Percentiles rank a stretch among this genome's conserved stretches.
Evolutionary conservation across 139 green algal genomes (phyloP).

Genomic region (Monoraphidium neglectum): DNA sequence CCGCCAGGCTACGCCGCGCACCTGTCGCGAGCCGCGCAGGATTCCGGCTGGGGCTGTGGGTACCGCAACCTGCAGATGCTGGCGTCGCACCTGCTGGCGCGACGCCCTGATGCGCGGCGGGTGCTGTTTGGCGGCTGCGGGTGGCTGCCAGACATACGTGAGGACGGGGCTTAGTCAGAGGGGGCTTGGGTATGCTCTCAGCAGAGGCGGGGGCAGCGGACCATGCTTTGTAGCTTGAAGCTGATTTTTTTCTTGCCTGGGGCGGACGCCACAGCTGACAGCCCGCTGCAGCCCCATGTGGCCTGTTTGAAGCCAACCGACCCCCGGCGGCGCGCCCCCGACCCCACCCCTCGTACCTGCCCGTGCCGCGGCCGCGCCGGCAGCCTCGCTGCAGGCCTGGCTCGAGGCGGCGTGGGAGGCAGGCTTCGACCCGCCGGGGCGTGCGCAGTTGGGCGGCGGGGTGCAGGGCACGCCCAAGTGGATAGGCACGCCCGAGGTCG

Average conservation of each 20-base stretch:
- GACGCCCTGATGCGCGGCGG: background rate
- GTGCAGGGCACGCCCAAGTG: slow-evolving; percentile 68
- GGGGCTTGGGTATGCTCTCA: background rate
- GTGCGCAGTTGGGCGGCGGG: slow-evolving; percentile 49
- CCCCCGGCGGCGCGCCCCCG: too few relatives aligned
- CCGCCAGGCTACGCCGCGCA: slow-evolving; percentile 42
- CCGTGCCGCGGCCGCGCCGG: too few relatives aligned
- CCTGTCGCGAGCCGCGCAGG: slow-evolving; percentile 21
- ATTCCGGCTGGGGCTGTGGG: slow-evolving; percentile 79
- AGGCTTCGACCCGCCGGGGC: slow-evolving; percentile 62
- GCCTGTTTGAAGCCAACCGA: too few relatives aligned
- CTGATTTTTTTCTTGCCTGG: too few relatives aligned
- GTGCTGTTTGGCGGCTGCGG: slow-evolving; percentile 59
- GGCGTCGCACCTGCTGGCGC: slow-evolving; percentile 29
- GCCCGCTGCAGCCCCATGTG: too few relatives aligned
- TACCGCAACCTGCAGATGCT: slow-evolving; percentile 83
- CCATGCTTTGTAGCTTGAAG: too few relatives aligned
- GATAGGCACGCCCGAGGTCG: slow-evolving; percentile 83
- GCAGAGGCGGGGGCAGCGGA: too few relatives aligned
- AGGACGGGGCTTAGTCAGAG: background rate
- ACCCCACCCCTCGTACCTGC: too few relatives aligned
- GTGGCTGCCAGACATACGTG: slow-evolving; percentile 66
- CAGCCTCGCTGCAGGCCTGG: slow-evolving; percentile 70
- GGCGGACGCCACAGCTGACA: too few relatives aligned
- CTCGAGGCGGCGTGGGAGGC: slow-evolving; percentile 55